Evolutionary conservation across 192 early-diverging fungal species (phyloP), one percentile per base, ranked within the genome.

Genomic region (Chytriomyces sp.): DNA sequence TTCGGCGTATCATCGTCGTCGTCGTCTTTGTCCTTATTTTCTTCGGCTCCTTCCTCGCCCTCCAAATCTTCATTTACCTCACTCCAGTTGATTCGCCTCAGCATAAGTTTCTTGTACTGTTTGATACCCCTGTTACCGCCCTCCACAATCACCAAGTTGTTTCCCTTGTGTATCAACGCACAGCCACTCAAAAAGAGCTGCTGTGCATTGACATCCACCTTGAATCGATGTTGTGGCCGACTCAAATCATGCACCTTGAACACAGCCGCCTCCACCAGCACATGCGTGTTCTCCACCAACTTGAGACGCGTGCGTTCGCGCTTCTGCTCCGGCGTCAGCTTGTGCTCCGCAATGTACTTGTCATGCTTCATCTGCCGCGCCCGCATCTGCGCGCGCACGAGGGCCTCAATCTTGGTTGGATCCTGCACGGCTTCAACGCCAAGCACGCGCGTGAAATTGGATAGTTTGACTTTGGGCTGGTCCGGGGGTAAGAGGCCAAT

Each of bases 71-170:
- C 85, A 31, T 72, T 72, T 31, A 79, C 76, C 17, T 88, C 87
- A 33, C 83, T 81, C 98, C 98, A 99, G 75, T 98, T 89, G 70
- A 99, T 98, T 22, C 98, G 86, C 32, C 92, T 78, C 12, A 98
- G 83, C 98, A 99, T 95, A 26, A 99, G 81, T 70, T 96, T 95
- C 77, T 97, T 99, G 84, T 95, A 99, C 36, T 88, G 85, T 69
- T 93, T 93, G 71, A 98, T 84, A 1, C 85, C 88, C 73, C 96
- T 94, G 12, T 88, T 90, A 3, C 95, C 92, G 1, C 98, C 98
- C 80, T 99, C 98, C 4, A 96, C 96, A 52, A 96, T 80, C 4
- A 99, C 93, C 54, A 98, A 61, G 69, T 85, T 87, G 76, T 89
- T 86, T 3, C 87, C 90, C 22, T 22, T 49, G 2, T 89, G 86